Conservation (phyloP, 345 rosid genomes). For the Anacardium occidentale region DNA sequence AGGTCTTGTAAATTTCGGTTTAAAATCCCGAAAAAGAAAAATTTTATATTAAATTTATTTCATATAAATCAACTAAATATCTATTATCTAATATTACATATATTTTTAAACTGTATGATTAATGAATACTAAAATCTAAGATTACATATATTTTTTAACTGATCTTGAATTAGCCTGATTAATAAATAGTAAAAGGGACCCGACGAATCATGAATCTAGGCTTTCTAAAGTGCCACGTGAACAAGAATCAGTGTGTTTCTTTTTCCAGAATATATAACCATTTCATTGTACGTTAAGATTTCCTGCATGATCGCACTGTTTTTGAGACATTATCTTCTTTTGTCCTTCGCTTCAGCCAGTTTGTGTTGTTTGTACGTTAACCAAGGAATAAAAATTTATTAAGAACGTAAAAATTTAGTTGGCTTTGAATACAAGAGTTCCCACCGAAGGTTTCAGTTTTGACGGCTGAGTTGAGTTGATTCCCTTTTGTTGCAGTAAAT, state of each 20-base stretch:
- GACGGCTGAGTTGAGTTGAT: neutral
- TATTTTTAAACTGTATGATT: no score
- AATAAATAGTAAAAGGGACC: neutral
- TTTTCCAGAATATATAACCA: neutral
- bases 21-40: no score
- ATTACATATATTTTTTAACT: no score
- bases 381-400: no score
- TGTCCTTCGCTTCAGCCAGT: neutral
- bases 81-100: no score
- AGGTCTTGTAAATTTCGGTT: no score
- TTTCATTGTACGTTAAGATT: neutral
- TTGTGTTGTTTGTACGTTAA: neutral
- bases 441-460: neutral
- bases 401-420: no score
- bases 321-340: neutral
- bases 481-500: neutral
- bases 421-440: neutral
- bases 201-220: slow-evolving; percentile 5
- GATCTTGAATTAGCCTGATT: no score
- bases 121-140: no score
- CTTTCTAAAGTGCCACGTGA: neutral
- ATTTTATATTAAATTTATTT: no score
- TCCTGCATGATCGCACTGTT: neutral
- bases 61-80: no score
- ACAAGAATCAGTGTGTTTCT: slow-evolving; percentile 8